Conservation (phyloP, 768 basidiomycete genomes). For the Russula dissimulans region DNA sequence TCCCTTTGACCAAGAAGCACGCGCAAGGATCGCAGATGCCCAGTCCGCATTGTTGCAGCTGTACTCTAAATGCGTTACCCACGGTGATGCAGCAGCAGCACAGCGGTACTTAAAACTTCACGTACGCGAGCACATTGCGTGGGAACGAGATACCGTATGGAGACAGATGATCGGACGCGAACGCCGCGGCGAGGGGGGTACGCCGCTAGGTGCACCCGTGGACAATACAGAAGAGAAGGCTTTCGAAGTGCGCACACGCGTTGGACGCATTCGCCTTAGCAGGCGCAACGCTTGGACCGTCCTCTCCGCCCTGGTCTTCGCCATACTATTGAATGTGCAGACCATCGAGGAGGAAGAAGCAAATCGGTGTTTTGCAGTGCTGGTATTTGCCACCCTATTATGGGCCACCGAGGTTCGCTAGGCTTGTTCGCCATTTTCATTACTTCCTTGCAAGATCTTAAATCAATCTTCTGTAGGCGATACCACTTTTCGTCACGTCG, state of each 20-base stretch:
- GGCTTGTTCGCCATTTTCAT: neutral
- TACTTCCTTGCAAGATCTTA: neutral
- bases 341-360: conserved; percentile 58
- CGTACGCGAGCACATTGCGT: conserved; percentile 88
- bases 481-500: conserved; percentile 96
- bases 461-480: conserved; percentile 48
- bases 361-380: conserved; percentile 83
- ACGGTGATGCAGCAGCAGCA: conserved; percentile 58
- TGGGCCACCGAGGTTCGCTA: conserved; percentile 89
- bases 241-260: conserved; percentile 47
- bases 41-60: conserved; percentile 54
- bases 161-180: conserved; percentile 86
- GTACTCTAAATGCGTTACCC: conserved; percentile 80
- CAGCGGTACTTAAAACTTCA: conserved; percentile 77
- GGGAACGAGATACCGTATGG: conserved; percentile 98
- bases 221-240: conserved; percentile 35
- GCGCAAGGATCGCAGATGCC: conserved; percentile 49
- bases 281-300: conserved; percentile 49
- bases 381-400: conserved; percentile 82
- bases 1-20: conserved; percentile 62
- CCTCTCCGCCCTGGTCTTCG: conserved; percentile 49
- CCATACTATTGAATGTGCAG: conserved; percentile 48
- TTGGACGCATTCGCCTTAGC: conserved; percentile 59
- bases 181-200: conserved; percentile 47
- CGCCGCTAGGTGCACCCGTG: conserved; percentile 22